Percentiles rank a stretch among this genome's conserved stretches.
phyloP scores from a whole-genome alignment of 2,329 filamentous ascomycete species.

The Fusarium siculi region DNA sequence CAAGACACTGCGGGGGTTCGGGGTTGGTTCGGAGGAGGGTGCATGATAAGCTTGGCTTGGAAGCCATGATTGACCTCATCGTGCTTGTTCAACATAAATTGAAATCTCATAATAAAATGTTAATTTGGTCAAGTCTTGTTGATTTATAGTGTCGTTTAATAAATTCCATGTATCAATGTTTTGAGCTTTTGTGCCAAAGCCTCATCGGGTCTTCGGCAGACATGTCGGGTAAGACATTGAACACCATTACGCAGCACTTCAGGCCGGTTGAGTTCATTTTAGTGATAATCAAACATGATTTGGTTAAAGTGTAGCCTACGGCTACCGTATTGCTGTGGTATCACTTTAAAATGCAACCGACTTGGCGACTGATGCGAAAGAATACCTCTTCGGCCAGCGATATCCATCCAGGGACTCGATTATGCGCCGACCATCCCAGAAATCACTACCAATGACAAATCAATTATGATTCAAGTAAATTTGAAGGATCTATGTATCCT shows the following conservation, averaged over 20 bases:
- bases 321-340: too few relatives aligned
- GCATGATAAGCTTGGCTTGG: not conserved
- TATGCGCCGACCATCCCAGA: not conserved
- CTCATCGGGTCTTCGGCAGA: not conserved
- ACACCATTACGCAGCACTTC: not conserved
- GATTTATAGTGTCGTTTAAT: rapidly evolving
- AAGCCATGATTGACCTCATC: not conserved
- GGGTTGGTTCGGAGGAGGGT: slow-evolving; percentile 23
- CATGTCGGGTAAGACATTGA: not conserved
- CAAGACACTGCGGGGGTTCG: slow-evolving; percentile 31
- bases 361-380: too few relatives aligned
- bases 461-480: too few relatives aligned
- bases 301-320: too few relatives aligned
- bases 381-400: too few relatives aligned
- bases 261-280: rapidly evolving
- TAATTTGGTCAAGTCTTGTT: rapidly evolving
- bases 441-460: not conserved
- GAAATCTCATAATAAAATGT: rapidly evolving
- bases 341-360: too few relatives aligned
- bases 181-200: not conserved
- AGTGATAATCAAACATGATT: rapidly evolving
- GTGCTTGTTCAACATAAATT: rapidly evolving
- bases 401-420: too few relatives aligned
- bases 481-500: not conserved
- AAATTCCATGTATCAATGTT: not conserved